phyloP scores from a whole-genome alignment of 2,329 filamentous ascomycete species.

The Aspergillus udagawae region DNA sequence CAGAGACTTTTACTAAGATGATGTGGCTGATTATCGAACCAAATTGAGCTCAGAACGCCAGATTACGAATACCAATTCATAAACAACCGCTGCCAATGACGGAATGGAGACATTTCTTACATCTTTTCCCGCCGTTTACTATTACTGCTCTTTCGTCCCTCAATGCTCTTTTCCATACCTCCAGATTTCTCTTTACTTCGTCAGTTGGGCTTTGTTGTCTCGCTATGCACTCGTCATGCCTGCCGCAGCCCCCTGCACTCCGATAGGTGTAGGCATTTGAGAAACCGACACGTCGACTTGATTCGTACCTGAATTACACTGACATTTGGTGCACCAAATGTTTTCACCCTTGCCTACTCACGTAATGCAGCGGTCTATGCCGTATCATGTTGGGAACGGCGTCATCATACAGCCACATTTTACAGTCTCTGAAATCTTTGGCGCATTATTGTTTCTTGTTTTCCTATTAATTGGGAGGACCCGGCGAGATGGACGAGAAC shows the following conservation, averaged over 20 bases:
- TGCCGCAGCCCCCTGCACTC: not conserved
- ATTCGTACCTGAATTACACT: no score
- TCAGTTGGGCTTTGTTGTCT: not conserved
- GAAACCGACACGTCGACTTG: no score
- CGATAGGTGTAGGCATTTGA: no score
- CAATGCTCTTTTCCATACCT: not conserved
- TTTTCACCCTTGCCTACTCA: no score
- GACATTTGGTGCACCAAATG: no score
- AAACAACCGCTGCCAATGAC: not conserved
- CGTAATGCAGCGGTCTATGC: no score
- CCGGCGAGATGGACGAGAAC: not conserved
- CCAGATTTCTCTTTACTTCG: not conserved
- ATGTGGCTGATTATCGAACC: not conserved
- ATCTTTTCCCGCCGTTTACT: not conserved
- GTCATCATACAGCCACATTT: no score
- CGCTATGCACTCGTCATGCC: not conserved
- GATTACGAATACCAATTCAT: not conserved
- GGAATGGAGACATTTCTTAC: not conserved
- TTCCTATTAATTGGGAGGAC: not conserved
- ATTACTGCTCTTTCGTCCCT: not conserved
- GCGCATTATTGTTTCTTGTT: not conserved
- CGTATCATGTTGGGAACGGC: no score
- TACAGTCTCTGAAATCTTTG: not conserved
- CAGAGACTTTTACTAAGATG: not conserved
- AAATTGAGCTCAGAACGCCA: not conserved